Base-by-base conservation (phyloP, 257 asterid species). In the Anisodus acutangulus region DNA sequence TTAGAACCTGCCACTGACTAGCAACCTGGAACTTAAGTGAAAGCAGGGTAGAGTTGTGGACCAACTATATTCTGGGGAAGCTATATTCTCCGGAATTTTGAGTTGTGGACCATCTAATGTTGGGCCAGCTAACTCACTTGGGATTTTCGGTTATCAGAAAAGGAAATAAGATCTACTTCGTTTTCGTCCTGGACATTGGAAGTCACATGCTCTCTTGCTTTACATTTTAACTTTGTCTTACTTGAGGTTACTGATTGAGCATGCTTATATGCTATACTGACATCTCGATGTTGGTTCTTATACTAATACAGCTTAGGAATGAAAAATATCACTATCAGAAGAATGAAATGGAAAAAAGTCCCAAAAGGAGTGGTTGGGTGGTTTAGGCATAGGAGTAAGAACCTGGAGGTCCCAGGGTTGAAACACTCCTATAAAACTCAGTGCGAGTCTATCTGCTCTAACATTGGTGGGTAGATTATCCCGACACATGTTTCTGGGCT, bases 331-430 rank as follows among this genome's bases (percentile, higher is more conserved):
- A 12, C 81, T 51, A 26, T 76, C 26, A 76, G 47, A 51, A 51
- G 80, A 74, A 51, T 47, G 39, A 74, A 74, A 74, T 74, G 80
- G 79, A 74, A 47, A 72, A 72, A 10, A 37, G 43, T 74, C 43
- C 80, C 60, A 49, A 49, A 74, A 71, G 35, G 80, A 74, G 22
- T 76, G 17, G 64, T 53, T 76, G 45, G 39, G 45, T 49, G 60
- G 63, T 12, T 76, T 11, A 51, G 47, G 63, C 63, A 53, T 51
- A 16, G 6, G 47, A 51, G 22, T 11, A 22, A 22, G 60, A 51
- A 13, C 63, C 43, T 76, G 81, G 81, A 51, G 8, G 62, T 22
- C 12, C 22, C 26, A 78, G 64, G 81, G 64, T 53, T 53, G 53
- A 39, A 69, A 8, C 37, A 51, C 76, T 67, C 26, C 26, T 39